These are phyloP conservation scores for Stenocarpella maydis DNA, from an alignment of 2,329 filamentous ascomycete genomes.

Conservation along the genomic window DNA sequence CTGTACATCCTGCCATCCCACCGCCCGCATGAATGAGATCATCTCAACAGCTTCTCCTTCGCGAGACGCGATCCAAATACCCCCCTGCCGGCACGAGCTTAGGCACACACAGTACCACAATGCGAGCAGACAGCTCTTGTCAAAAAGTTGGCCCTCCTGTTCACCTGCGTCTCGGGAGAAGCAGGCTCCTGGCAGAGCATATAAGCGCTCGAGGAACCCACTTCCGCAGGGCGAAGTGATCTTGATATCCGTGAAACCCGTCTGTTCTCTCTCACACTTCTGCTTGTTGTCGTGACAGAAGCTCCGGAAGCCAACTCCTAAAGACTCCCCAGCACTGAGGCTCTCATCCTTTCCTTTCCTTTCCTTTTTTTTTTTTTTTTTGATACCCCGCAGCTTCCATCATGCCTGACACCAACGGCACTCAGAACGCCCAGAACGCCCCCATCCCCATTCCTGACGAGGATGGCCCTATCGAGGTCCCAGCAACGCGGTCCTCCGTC, in stretches of 20 bases:
- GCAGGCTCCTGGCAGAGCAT: conserved; percentile 26
- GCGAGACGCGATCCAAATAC: not conserved
- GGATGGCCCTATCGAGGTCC: conserved; percentile 70
- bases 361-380: not conserved
- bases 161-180: not conserved
- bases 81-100: conserved; percentile 14
- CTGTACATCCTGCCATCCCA: conserved; percentile 13
- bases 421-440: conserved; percentile 39
- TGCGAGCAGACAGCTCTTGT: conserved; percentile 18
- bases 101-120: conserved; percentile 17
- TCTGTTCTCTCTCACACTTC: conserved; percentile 14
- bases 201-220: conserved; percentile 33
- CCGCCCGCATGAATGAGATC: conserved; percentile 21
- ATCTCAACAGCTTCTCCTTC: conserved; percentile 26
- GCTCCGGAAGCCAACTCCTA: conserved; percentile 25
- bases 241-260: conserved; percentile 1
- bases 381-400: conserved; percentile 31
- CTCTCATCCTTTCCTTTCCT: not conserved
- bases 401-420: conserved; percentile 25
- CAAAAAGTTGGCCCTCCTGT: conserved; percentile 2
- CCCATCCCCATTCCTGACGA: conserved; percentile 54
- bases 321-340: conserved; percentile 6
- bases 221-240: not conserved
- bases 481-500: conserved; percentile 72
- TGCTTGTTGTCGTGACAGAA: conserved; percentile 27